Percentiles rank a stretch among this genome's conserved stretches.
These are phyloP conservation scores for Boletus fagicola DNA, from an alignment of 768 basidiomycete species.

Conservation along the genomic window DNA sequence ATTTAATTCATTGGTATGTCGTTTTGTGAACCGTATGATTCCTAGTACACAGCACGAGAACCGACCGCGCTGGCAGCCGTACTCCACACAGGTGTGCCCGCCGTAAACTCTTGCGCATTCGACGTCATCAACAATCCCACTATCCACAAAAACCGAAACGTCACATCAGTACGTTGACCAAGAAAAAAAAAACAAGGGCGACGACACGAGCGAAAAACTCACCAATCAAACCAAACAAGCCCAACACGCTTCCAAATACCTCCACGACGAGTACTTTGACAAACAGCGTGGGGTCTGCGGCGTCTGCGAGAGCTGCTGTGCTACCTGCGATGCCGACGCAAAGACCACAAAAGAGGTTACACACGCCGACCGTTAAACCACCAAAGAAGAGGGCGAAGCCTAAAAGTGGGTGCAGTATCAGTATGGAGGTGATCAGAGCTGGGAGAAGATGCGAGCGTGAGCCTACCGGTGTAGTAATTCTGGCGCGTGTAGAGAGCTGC, in stretches of 20 bases:
- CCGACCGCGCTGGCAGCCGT: slow-evolving; percentile 30
- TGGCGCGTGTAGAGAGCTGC: slow-evolving; percentile 72
- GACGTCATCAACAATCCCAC: slow-evolving; percentile 82
- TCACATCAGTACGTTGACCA: not conserved
- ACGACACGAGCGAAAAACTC: slow-evolving; percentile 35
- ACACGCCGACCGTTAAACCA: slow-evolving; percentile 88
- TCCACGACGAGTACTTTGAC: slow-evolving; percentile 97
- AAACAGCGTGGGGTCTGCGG: slow-evolving; percentile 90
- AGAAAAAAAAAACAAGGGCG: no score
- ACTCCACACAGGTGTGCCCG: slow-evolving; percentile 33
- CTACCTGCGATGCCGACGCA: slow-evolving; percentile 95
- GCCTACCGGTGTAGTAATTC: slow-evolving; percentile 89
- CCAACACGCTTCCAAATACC: slow-evolving; percentile 89
- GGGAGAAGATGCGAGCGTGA: not conserved
- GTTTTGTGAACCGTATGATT: not conserved
- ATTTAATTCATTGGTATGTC: not conserved
- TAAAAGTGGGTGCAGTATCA: slow-evolving; percentile 24
- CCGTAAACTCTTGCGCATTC: slow-evolving; percentile 56
- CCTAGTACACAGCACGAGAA: slow-evolving; percentile 36
- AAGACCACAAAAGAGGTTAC: slow-evolving; percentile 93
- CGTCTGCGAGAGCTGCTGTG: slow-evolving; percentile 92
- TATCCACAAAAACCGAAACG: slow-evolving; percentile 25
- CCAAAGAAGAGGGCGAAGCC: slow-evolving; percentile 97
- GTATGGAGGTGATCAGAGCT: not conserved
- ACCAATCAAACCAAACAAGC: slow-evolving; percentile 93